Percentiles rank a stretch among this genome's conserved stretches.
These are phyloP conservation scores for Camelina hispida DNA, from an alignment of 345 rosid genomes.

Conservation along the genomic window DNA sequence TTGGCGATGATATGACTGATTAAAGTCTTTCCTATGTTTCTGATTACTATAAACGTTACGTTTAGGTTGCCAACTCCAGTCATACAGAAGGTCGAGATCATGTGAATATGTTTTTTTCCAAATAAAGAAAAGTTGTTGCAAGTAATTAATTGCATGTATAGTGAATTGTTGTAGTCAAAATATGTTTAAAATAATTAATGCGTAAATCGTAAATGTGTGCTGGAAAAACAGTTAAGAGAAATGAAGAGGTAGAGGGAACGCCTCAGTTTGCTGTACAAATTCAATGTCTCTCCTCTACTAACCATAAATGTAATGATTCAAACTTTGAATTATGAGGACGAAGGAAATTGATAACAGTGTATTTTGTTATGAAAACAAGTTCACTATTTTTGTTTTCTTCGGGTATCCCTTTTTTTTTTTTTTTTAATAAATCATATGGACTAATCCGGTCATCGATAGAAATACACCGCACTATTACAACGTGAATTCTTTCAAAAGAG, in stretches of 20 bases:
- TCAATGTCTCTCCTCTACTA: conserved; percentile 22
- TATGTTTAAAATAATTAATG: not conserved
- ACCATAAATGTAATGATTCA: conserved; percentile 1
- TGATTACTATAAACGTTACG: not conserved
- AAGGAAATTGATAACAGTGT: too few relatives aligned
- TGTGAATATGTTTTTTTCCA: conserved; percentile 22
- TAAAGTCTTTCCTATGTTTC: conserved; percentile 13
- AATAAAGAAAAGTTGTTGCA: conserved; percentile 22
- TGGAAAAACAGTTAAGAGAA: not conserved
- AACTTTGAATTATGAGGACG: not conserved
- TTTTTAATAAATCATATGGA: too few relatives aligned
- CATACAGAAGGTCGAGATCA: not conserved
- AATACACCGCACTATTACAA: too few relatives aligned
- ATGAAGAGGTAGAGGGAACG: not conserved
- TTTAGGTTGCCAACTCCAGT: not conserved
- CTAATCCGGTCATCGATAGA: too few relatives aligned
- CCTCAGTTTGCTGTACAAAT: conserved; percentile 9
- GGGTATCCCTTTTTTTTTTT: too few relatives aligned
- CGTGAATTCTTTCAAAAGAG: too few relatives aligned
- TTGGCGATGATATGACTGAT: not conserved
- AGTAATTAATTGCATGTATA: conserved; percentile 11
- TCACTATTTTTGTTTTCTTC: too few relatives aligned
- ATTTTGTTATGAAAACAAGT: too few relatives aligned
- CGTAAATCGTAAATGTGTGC: conserved; percentile 18
- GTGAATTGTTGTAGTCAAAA: conserved; percentile 13